Evolutionary conservation across 2,329 filamentous ascomycete species (phyloP).

Genomic region (Rutstroemia sp.): DNA sequence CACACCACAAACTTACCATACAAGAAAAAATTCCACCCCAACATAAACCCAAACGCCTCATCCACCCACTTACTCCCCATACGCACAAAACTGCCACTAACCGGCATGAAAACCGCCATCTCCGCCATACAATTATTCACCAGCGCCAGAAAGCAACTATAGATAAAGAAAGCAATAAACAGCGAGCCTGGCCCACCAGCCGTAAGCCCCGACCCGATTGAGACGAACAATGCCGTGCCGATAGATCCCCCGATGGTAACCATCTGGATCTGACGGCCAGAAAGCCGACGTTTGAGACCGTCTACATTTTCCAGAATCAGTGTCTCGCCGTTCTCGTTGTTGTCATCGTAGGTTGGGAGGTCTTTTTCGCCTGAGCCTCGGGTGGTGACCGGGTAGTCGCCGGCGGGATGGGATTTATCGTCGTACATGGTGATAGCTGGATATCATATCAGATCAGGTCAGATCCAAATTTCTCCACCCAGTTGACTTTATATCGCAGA

Average conservation of each 20-base stretch:
- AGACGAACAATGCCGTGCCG: conserved; percentile 41
- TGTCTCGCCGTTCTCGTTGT: conserved; percentile 2
- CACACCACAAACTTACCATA: conserved; percentile 34
- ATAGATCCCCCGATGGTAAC: conserved; percentile 42
- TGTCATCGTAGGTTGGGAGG: not conserved
- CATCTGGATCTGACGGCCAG: conserved; percentile 41
- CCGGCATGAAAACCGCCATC: conserved; percentile 49
- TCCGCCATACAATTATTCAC: conserved; percentile 34
- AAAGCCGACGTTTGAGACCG: conserved; percentile 30
- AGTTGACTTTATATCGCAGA: not conserved
- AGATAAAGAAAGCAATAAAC: conserved; percentile 40
- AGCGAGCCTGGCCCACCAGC: conserved; percentile 30
- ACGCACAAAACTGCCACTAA: conserved; percentile 45
- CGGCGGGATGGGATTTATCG: conserved; percentile 12
- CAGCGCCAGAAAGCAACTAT: conserved; percentile 34
- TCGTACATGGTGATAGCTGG: conserved; percentile 10
- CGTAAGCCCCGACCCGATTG: conserved; percentile 34
- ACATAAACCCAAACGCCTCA: conserved; percentile 45
- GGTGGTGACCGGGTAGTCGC: conserved; percentile 9
- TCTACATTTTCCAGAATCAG: conserved; percentile 17
- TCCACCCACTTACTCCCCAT: conserved; percentile 48
- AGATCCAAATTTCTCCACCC: not conserved
- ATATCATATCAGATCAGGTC: no score
- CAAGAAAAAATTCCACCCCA: conserved; percentile 56
- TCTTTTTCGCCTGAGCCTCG: conserved; percentile 8